A percentile compares a stretch with the other conserved stretches of the same genome.
phyloP scores from a whole-genome alignment of 1,284 basidiomycete species.

The Malassezia restricta region DNA sequence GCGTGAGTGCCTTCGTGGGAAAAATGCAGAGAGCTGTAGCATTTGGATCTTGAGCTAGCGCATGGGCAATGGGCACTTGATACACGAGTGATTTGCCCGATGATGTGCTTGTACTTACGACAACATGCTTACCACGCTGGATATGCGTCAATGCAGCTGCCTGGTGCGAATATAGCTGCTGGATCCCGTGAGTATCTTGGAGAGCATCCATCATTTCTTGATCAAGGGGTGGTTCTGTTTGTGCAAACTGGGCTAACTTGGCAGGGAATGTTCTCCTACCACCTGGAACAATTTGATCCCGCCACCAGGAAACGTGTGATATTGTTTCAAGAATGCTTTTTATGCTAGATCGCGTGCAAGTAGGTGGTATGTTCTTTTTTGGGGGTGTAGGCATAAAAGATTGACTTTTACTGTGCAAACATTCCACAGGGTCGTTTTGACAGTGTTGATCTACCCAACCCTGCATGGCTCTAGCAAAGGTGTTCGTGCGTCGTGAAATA shows the following conservation, averaged over 20 bases:
- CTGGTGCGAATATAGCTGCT: slow-evolving; percentile 65
- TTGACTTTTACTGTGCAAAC: slow-evolving; percentile 33
- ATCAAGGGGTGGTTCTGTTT: slow-evolving; percentile 25
- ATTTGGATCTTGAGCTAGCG: slow-evolving; percentile 56
- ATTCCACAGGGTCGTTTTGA: slow-evolving; percentile 34
- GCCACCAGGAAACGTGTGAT: slow-evolving; percentile 33
- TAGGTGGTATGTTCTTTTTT: slow-evolving; percentile 25
- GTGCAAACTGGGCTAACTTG: slow-evolving; percentile 20
- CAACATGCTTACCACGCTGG: slow-evolving; percentile 57
- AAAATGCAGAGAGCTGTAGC: slow-evolving; percentile 74
- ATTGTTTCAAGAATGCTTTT: slow-evolving; percentile 31
- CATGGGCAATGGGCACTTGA: slow-evolving; percentile 58
- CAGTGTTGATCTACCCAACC: slow-evolving; percentile 22
- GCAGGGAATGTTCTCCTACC: slow-evolving; percentile 33
- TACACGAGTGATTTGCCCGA: slow-evolving; percentile 83
- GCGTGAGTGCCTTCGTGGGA: slow-evolving; percentile 84
- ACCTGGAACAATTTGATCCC: slow-evolving; percentile 43
- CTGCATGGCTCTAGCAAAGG: slow-evolving; percentile 38
- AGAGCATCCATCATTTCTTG: slow-evolving; percentile 55
- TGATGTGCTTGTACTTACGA: slow-evolving; percentile 79
- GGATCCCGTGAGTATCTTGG: slow-evolving; percentile 56
- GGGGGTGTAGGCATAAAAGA: slow-evolving; percentile 37
- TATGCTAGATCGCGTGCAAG: slow-evolving; percentile 29
- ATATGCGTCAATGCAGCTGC: slow-evolving; percentile 63
- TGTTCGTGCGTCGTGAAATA: slow-evolving; percentile 39